Evolutionary conservation across 169 alveolate genomes (phyloP).

Genomic region (Plasmodium fragile): DNA sequence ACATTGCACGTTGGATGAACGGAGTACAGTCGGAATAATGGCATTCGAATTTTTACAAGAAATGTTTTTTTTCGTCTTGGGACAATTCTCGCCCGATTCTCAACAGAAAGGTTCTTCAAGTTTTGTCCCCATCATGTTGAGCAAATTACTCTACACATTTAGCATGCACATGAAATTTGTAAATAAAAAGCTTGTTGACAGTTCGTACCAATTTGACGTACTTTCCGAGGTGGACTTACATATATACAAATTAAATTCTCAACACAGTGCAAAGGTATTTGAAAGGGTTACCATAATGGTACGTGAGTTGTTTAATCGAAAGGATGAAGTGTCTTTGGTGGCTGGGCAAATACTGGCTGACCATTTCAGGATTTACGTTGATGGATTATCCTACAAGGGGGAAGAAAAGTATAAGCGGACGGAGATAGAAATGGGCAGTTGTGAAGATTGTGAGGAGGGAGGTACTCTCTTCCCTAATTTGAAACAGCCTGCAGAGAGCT

Average conservation of each 20-base stretch:
- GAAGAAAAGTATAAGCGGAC: neutral
- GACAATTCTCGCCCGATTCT: constrained; percentile 9
- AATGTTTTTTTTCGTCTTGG: constrained; percentile 18
- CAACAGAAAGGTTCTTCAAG: neutral
- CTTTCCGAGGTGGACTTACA: constrained; percentile 10
- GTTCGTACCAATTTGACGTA: constrained; percentile 2
- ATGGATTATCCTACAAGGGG: neutral
- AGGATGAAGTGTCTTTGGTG: constrained; percentile 31
- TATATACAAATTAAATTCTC: constrained; percentile 23
- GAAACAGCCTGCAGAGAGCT: neutral
- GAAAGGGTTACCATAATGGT: constrained; percentile 19
- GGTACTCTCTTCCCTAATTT: constrained; percentile 11
- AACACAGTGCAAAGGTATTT: neutral
- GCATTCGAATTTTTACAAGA: constrained; percentile 17
- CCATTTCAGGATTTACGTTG: constrained; percentile 36
- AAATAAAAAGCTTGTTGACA: constrained; percentile 11
- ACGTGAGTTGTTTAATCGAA: constrained; percentile 23
- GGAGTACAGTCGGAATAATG: neutral
- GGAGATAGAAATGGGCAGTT: neutral
- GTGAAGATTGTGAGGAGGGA: neutral
- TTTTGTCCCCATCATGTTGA: constrained; percentile 31
- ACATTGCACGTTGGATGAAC: neutral
- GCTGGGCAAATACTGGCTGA: constrained; percentile 61
- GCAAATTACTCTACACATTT: constrained; percentile 51
- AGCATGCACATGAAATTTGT: constrained; percentile 7